These are phyloP conservation scores for Termitomyces sp. DNA, from an alignment of 768 basidiomycete genomes.

Conservation along the genomic window DNA sequence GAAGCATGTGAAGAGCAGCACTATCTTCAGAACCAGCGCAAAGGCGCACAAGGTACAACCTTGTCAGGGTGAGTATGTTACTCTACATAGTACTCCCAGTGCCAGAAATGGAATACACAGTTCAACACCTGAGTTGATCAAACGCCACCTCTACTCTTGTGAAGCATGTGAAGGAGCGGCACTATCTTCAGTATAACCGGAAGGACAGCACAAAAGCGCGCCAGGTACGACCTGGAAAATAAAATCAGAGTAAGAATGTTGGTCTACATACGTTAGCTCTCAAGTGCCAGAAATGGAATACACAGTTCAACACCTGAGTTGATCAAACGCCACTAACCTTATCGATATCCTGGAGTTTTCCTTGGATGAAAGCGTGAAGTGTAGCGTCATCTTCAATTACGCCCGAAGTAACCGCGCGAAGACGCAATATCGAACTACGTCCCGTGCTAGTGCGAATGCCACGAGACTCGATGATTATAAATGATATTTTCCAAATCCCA, in stretches of 20 bases:
- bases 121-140: neutral
- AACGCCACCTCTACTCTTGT: neutral
- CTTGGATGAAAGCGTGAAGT: neutral
- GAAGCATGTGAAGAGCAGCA: neutral
- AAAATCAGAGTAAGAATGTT: neutral
- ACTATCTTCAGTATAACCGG: neutral
- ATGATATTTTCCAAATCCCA: neutral
- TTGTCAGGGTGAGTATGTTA: neutral
- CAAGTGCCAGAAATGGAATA: no score
- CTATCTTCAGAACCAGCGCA: neutral
- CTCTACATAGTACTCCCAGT: neutral
- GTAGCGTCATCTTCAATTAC: neutral
- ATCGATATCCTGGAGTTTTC: neutral
- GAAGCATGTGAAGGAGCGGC: neutral
- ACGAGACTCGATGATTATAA: neutral
- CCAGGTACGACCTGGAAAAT: neutral
- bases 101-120: neutral
- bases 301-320: neutral
- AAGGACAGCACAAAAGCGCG: neutral
- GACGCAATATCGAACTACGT: neutral
- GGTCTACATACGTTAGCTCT: neutral
- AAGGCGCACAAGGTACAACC: neutral
- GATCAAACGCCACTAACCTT: neutral
- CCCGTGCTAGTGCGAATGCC: no score
- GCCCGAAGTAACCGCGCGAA: neutral